Base-by-base conservation (phyloP, 257 asterid species). In the Scutellaria minor region DNA sequence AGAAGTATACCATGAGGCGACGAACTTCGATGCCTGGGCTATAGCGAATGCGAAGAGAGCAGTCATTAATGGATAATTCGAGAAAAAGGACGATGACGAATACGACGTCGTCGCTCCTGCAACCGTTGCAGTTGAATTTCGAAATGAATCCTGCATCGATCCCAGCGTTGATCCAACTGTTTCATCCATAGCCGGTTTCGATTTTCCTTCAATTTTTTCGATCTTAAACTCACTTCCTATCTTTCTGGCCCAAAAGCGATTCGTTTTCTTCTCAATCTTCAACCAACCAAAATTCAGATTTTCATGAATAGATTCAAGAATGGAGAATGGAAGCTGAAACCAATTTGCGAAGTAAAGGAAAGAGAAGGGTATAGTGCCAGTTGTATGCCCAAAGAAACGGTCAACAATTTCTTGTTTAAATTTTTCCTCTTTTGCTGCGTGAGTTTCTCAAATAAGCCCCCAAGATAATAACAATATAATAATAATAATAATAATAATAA, bases 21-120 rank as follows among this genome's bases (percentile, higher is more conserved):
- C 44, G 83, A 90, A 39, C 80, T 91, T 95, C 41, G 77, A 50
- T 57, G 87, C 79, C 85, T 94, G 98, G 59, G 97, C 97, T 71
- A 92, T 68, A 48, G 82, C 80, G 69, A 92, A 92, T 53, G 97
- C 97, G 9, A 95, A 27, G 68, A 92, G 73, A 67, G 97, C 92
- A 48, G 96, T 87, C 7, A 91, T 73, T 44, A 92, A 73, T 27
- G 94, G 96, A 80, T 78, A 84, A 75, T 92, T 95, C 24, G 89
- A 42, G 7, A 90, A 78, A 35, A 88, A 18, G 5, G 96, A 78
- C 24, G 66, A 66, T 1, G 85, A 58, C 1, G 74, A 18, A 62
- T 80, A 73, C 75, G 93, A 75, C 22, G 86, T 68, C 31, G 81
- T 47, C 6, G 79, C 59, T 9, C 72, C 73, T 10, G 83, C 15